Evolutionary conservation across 2,329 filamentous ascomycete genomes (phyloP).

Genomic region (Talaromyces sp.): DNA sequence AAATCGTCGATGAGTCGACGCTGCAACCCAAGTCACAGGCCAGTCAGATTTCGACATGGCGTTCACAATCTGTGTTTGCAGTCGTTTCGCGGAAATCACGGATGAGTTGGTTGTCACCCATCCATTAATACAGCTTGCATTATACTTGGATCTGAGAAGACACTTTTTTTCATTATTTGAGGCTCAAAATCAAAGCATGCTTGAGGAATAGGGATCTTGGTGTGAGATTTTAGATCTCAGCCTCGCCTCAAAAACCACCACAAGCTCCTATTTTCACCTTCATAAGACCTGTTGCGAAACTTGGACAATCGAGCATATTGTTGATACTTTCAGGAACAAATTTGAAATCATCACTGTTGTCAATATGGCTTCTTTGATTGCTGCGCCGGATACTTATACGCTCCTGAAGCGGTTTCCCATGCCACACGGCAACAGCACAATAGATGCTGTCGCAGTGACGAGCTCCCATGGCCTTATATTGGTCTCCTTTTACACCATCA

Average conservation of each 20-base stretch:
- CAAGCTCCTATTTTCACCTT: background rate
- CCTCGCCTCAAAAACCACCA: background rate
- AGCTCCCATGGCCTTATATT: constrained; percentile 9
- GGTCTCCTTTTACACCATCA: constrained; percentile 8
- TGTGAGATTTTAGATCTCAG: background rate
- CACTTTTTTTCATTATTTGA: background rate
- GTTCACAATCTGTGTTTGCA: background rate
- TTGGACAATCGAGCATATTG: background rate
- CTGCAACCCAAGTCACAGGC: background rate
- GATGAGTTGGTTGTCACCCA: background rate
- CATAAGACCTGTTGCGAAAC: background rate
- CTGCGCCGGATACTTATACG: constrained; percentile 2
- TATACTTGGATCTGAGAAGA: background rate
- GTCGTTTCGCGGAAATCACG: background rate
- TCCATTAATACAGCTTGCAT: background rate
- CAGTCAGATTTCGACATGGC: background rate
- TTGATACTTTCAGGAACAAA: no score
- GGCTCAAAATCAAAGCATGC: background rate
- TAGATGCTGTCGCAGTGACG: constrained; percentile 2
- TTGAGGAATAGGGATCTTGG: background rate
- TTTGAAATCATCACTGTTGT: background rate
- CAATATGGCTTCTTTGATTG: constrained; percentile 5
- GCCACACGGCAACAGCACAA: constrained; percentile 5
- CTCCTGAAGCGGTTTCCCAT: constrained; percentile 4
- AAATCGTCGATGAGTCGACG: background rate